Evolutionary conservation across 331 rosid genomes (phyloP).

Genomic region (Pyracantha coccinea): DNA sequence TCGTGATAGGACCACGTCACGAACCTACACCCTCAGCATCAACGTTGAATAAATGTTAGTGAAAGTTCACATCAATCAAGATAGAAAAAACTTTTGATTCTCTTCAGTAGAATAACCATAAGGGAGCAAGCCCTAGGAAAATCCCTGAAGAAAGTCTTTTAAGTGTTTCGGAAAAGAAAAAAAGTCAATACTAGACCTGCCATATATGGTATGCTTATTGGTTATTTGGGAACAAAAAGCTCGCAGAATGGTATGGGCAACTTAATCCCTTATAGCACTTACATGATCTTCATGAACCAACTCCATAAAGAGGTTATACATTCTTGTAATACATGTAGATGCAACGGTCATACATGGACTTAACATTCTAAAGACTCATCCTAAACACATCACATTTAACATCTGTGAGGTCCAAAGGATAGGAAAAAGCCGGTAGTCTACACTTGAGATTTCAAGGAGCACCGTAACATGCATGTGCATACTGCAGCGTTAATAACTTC

Average conservation of each 20-base stretch:
- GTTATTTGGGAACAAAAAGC: neutral
- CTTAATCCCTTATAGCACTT: neutral
- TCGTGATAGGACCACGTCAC: conserved; percentile 74
- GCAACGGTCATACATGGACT: neutral
- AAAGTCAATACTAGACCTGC: neutral
- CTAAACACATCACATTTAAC: neutral
- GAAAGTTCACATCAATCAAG: neutral
- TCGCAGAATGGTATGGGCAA: neutral
- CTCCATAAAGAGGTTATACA: neutral
- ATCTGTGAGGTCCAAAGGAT: neutral
- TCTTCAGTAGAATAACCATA: neutral
- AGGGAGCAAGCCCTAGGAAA: neutral
- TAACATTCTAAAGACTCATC: neutral
- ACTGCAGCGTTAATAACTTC: neutral
- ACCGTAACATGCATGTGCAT: neutral
- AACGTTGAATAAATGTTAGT: neutral
- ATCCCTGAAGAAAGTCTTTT: neutral
- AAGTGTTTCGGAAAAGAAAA: neutral
- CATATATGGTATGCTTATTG: neutral
- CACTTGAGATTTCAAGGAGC: neutral
- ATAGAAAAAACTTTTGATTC: neutral
- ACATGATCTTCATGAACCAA: neutral
- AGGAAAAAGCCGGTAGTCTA: neutral
- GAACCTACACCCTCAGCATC: conserved; percentile 45
- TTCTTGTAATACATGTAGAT: neutral